These are phyloP conservation scores for Erythrobasidium hasegawianum DNA, from an alignment of 1,284 basidiomycete genomes.

Conservation along the genomic window DNA sequence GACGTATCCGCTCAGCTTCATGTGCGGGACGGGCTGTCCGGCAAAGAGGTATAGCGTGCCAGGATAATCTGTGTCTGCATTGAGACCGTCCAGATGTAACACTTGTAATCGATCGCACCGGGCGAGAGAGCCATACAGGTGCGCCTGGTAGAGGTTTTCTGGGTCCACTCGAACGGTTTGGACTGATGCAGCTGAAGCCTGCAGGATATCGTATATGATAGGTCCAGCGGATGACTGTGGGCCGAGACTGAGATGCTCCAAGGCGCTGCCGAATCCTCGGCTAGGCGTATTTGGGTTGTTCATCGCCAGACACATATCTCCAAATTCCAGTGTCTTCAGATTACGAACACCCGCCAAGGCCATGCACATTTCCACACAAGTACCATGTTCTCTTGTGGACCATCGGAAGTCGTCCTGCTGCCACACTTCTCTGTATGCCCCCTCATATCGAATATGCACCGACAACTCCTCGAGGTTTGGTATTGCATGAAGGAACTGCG, in stretches of 20 bases:
- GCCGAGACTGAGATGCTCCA: not conserved
- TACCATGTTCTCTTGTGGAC: not conserved
- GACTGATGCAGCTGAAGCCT: not conserved
- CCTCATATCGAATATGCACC: not conserved
- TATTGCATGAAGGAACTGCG: not conserved
- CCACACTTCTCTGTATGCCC: not conserved
- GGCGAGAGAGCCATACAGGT: not conserved
- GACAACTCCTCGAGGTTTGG: not conserved
- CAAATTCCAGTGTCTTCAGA: constrained; percentile 1
- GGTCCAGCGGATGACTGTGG: not conserved
- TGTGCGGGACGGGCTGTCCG: not conserved
- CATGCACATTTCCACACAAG: not conserved
- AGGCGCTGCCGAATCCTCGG: not conserved
- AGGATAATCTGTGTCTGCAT: not conserved
- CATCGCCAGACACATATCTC: not conserved
- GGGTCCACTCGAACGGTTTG: not conserved
- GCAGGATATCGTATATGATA: not conserved
- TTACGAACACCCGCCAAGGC: not conserved
- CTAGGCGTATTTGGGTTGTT: not conserved
- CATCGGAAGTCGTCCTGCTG: constrained; percentile 4
- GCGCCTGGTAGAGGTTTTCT: not conserved
- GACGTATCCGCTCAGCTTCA: not conserved
- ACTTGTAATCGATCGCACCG: not conserved
- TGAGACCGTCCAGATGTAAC: not conserved
- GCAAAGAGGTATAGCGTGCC: not conserved